A percentile compares a stretch with the other conserved stretches of the same genome.
phyloP scores from a whole-genome alignment of 2,329 filamentous ascomycete species.

The Acrodontium crateriforme region DNA sequence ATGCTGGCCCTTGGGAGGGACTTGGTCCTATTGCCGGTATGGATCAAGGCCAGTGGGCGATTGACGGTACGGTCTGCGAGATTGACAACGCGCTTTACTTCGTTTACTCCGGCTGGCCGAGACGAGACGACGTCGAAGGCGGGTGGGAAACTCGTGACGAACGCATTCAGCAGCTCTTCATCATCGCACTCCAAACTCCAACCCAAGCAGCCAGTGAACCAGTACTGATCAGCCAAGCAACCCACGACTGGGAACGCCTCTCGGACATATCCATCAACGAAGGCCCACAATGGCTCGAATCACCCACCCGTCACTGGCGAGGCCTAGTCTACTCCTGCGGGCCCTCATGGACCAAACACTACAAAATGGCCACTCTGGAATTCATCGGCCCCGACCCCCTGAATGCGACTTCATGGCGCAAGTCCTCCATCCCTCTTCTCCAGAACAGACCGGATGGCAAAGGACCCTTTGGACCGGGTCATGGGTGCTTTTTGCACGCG shows the following conservation, averaged over 20 bases:
- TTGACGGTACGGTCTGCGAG: slow-evolving; percentile 33
- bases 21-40: slow-evolving; percentile 28
- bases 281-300: slow-evolving; percentile 18
- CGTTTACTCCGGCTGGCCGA: slow-evolving; percentile 34
- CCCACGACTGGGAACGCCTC: slow-evolving; percentile 27
- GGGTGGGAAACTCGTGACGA: slow-evolving; percentile 16
- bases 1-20: slow-evolving; percentile 26
- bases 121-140: slow-evolving; percentile 15
- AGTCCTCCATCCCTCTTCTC: slow-evolving; percentile 26
- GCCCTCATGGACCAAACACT: slow-evolving; percentile 33
- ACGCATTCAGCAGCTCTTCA: slow-evolving; percentile 30
- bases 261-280: slow-evolving; percentile 30
- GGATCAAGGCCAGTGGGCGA: slow-evolving; percentile 32
- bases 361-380: slow-evolving; percentile 34
- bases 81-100: slow-evolving; percentile 27
- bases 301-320: slow-evolving; percentile 19
- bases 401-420: slow-evolving; percentile 24
- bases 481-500: slow-evolving; percentile 31
- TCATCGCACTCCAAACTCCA: slow-evolving; percentile 26
- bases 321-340: slow-evolving; percentile 35
- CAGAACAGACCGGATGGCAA: slow-evolving; percentile 22
- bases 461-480: slow-evolving; percentile 32
- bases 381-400: slow-evolving; percentile 29
- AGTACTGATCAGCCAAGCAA: slow-evolving; percentile 27
- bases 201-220: slow-evolving; percentile 22